Base-by-base conservation (phyloP, 2,329 filamentous ascomycete species). In the Hypomyces rosellus region DNA sequence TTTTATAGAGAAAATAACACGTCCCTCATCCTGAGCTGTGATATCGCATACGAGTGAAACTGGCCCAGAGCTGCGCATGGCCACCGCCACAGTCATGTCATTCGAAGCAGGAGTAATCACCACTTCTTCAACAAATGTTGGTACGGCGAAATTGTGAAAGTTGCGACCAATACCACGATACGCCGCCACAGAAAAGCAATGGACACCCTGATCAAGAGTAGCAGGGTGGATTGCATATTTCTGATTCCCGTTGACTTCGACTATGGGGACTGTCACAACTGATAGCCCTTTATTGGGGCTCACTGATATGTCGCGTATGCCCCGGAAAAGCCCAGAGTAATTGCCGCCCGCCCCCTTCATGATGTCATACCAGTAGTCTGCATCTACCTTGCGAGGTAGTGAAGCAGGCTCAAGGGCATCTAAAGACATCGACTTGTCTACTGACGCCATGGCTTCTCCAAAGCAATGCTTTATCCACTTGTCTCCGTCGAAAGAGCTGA, bases 221-320 rank as follows among this genome's bases (percentile, higher is more conserved):
- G 61, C 60, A 0, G 70, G 69, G 39, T 73, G 70, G 15, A 72
- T 56, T 8, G 63, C 55, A 34, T 69, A 63, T n/a, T 43, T 48
- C 1, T 16, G 16, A 3, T 11, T 7, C 13, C 52, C 46, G 11
- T 45, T 37, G 9, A 45, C 52, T 4, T 25, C 41, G 2, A 49
- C 18, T 3, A 18, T 8, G 14, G 20, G 34, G 6, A 18, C 20
- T 5, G 6, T 30, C 9, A 11, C 25, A 30, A 30, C 25, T 8
- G 25, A 30, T 8, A 30, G 6, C 25, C 25, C 25, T 11, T 30
- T 34, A 2, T 36, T 38, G 1, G 48, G n/a, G 2, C 15, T 25
- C 22, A 39, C 34, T 2, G 52, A 45, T n/a, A 54, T 46, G 9
- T 15, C 9, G 7, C 18, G 22, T 1, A 54, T 40, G 1, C 52